Conservation (phyloP, 768 basidiomycete genomes). For the Trametes maxima region DNA sequence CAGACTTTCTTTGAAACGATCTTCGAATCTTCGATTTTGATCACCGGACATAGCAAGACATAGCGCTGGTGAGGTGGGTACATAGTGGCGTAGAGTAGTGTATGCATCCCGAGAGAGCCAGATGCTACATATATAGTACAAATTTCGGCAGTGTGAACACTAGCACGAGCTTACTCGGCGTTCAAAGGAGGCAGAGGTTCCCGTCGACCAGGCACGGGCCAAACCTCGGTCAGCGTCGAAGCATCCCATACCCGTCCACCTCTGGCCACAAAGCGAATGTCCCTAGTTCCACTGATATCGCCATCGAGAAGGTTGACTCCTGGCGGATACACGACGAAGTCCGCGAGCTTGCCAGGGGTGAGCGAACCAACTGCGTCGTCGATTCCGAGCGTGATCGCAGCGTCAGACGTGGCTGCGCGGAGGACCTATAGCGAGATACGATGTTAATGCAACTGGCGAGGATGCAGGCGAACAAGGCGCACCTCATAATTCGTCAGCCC, state of each 20-base stretch:
- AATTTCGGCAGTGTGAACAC: neutral
- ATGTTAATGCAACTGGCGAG: neutral
- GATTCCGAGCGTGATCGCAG: conserved; percentile 67
- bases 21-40: no score
- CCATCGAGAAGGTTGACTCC: conserved; percentile 59
- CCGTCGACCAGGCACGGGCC: conserved; percentile 65
- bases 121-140: neutral
- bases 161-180: conserved; percentile 34
- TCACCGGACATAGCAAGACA: no score
- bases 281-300: conserved; percentile 50
- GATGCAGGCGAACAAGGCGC: neutral
- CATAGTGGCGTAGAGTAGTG: no score
- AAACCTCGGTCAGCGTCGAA: conserved; percentile 64
- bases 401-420: conserved; percentile 67
- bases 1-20: neutral
- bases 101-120: neutral
- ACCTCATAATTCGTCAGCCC: conserved; percentile 76
- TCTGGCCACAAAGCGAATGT: conserved; percentile 58
- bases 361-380: conserved; percentile 63
- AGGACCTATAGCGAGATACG: conserved; percentile 47
- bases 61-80: neutral
- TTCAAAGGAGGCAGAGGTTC: conserved; percentile 63
- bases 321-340: conserved; percentile 66
- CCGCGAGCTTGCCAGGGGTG: conserved; percentile 67
- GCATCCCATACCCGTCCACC: conserved; percentile 77